Base-by-base conservation (phyloP, 1,139 yeast species). In the Pichia cactophila region DNA sequence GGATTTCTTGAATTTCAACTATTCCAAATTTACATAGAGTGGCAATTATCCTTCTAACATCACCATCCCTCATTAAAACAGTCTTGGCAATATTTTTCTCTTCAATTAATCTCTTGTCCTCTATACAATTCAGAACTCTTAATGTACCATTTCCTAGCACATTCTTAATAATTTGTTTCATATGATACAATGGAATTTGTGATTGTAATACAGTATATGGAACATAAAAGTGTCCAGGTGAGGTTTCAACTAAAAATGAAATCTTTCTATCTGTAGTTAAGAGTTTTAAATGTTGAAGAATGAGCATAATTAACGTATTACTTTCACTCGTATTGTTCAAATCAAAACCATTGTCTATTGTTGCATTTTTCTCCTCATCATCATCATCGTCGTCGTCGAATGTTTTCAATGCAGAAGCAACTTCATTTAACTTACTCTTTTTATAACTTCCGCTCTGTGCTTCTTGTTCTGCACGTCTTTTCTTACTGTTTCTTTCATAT, bases 1-100 rank as follows among this genome's bases (percentile, higher is more conserved):
- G 97, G 33, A 92, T 86, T 69, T 94, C 98, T 65, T 92, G 97
- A 43, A 84, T 75, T 63, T 84, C 89, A 28, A 83, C 68, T 17
- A 82, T 72, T 57, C 83, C 82, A 57, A 78, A 73, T 46, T 74
- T 76, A 23, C 81, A 70, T 47, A 84, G 65, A 42, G 74, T 74
- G 49, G 80, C 75, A 39, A 83, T 65, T 48, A 81, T 78, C 43
- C 78, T 80, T 53, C 96, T 74, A 9, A 89, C 87, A 33, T 83
- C 85, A 54, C 80, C 80, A 50, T 87, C 94, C 56, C 80, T 86
- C 65, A 90, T 73, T 49, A 92, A 68, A 1, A 92, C 94, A 17
- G 80, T 69, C 46, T 85, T 82, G 41, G 90, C 78, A 49, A 90
- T 75, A n/a, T 83, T 74, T 61, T 89, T 88, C 62, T 92, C 97